Evolutionary conservation across 1,284 basidiomycete species (phyloP).

Genomic region (Trichosporon inkin): DNA sequence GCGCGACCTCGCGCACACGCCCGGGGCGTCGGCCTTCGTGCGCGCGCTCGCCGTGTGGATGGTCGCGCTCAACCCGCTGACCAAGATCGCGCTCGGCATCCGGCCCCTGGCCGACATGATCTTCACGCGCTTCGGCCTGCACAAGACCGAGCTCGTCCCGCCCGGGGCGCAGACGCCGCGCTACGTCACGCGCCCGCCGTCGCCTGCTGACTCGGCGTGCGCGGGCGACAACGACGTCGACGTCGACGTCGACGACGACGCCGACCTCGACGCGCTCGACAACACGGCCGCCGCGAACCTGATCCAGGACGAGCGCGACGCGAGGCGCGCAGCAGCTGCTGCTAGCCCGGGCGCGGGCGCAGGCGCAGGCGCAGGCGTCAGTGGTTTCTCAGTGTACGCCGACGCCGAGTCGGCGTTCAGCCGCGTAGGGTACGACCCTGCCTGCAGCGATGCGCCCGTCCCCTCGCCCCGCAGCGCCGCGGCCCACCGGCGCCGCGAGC

Average conservation of each 20-base stretch:
- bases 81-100: constrained; percentile 79
- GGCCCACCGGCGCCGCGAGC: constrained; percentile 32
- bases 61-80: constrained; percentile 56
- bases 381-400: neutral
- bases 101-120: constrained; percentile 57
- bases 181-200: constrained; percentile 30
- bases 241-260: neutral
- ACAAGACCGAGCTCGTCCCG: constrained; percentile 41
- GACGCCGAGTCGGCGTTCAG: neutral
- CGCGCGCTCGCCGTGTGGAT: constrained; percentile 79
- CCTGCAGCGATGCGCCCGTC: neutral
- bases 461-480: neutral
- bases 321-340: too few species aligned
- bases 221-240: constrained; percentile 2
- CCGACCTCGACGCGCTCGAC: neutral
- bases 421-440: neutral
- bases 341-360: too few species aligned
- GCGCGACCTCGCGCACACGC: constrained; percentile 69
- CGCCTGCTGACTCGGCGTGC: constrained; percentile 18
- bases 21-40: constrained; percentile 67
- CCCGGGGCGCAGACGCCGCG: constrained; percentile 28
- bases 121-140: constrained; percentile 36
- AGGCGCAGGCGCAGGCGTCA: neutral
- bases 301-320: constrained; percentile 1
- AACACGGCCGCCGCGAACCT: neutral